Base-by-base conservation (phyloP, 805 yeast species). In the Nakazawaea pomicola region DNA sequence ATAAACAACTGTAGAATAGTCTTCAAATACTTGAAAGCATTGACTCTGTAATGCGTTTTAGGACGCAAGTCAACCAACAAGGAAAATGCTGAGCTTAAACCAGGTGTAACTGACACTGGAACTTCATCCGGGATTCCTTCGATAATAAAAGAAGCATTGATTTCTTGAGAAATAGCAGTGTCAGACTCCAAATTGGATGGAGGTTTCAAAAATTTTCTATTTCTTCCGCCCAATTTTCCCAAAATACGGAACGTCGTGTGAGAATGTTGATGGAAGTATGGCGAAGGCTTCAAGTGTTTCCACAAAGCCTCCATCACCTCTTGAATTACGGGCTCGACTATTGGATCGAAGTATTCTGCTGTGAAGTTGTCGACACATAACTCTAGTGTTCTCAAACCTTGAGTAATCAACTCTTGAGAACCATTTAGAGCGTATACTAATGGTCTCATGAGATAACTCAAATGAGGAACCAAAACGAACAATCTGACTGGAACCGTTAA, bases 201-300 rank as follows among this genome's bases (percentile, higher is more conserved):
- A 2, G 95, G 83, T 43, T 78, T 78, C 52, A 93, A 71, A 56
- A 88, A 87, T 39, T 83, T 80, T 51, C 96, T 80, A 53, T 93
- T 93, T 55, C 99, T 76, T 2, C 99, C 99, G 29, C 99, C 99
- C 14, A 93, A 67, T 57, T 95, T 93, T 38, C 99, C 99, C 38
- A 93, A 66, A 29, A 93, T 88, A 47, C 98, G 72, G 42, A 93
- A 80, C 0, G 98, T 90, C 0, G 96, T 88, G 57, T 93, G 99
- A 14, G 96, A 83, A 50, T 90, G 96, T 49, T 88, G 95, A 52
- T 93, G 98, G 50, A 85, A 87, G 57, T 88, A 89, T 0, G 99
- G 98, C 27, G 90, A 73, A 1, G 99, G 99, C 53, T 80, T 80
- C 49, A 93, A 62, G 51, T 91, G 93, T 47, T 77, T 81, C 91